Conservation (phyloP, 2,329 filamentous ascomycete species). For the Podosphaera leucotricha region DNA sequence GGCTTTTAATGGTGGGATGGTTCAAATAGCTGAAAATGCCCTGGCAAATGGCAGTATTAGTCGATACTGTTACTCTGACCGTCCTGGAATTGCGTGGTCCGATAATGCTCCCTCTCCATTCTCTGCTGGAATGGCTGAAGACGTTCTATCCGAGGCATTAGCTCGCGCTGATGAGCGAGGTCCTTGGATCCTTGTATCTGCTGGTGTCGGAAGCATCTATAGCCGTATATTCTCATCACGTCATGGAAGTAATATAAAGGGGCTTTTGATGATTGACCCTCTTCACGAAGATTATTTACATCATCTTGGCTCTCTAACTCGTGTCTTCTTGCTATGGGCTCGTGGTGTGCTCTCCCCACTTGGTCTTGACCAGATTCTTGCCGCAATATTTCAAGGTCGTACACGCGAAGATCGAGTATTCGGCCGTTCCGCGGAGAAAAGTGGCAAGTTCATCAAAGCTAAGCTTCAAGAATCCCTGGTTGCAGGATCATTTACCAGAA, state of each 20-base stretch:
- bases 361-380: conserved; percentile 57
- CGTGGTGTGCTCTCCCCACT: conserved; percentile 70
- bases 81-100: conserved; percentile 68
- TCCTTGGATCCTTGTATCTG: conserved; percentile 71
- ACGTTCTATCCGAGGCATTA: conserved; percentile 70
- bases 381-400: conserved; percentile 61
- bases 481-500: conserved; percentile 59
- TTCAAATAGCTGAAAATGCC: conserved; percentile 54
- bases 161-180: conserved; percentile 58
- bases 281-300: conserved; percentile 69
- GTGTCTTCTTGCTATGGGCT: conserved; percentile 70
- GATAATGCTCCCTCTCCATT: conserved; percentile 88
- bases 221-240: conserved; percentile 77
- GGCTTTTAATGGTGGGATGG: conserved; percentile 56
- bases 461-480: conserved; percentile 85
- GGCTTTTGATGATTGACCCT: conserved; percentile 67
- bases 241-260: conserved; percentile 49
- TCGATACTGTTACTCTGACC: conserved; percentile 88
- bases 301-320: conserved; percentile 37
- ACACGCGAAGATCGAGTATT: conserved; percentile 65
- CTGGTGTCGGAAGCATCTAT: conserved; percentile 71
- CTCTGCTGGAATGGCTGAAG: conserved; percentile 78
- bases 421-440: conserved; percentile 55
- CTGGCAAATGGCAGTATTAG: conserved; percentile 59
- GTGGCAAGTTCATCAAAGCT: conserved; percentile 66